These are phyloP conservation scores for Emergomyces orientalis DNA, from an alignment of 2,329 filamentous ascomycete species.

Conservation along the genomic window DNA sequence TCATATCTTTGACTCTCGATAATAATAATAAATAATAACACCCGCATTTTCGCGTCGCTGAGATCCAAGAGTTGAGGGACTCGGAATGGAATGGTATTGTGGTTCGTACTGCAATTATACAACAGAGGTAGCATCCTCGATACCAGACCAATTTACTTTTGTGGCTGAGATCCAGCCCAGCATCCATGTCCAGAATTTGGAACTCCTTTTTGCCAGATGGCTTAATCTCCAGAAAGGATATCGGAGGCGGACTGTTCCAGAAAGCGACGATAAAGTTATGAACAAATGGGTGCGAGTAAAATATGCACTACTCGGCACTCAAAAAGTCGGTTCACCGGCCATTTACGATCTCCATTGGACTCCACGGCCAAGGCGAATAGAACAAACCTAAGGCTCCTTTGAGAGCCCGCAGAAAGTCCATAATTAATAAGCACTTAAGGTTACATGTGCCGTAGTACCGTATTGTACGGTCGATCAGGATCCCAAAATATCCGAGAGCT, in stretches of 20 bases:
- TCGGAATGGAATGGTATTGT: not conserved
- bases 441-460: not conserved
- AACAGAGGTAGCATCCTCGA: not conserved
- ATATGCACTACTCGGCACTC: no score
- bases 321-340: no score
- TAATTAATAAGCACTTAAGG: no score
- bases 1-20: not conserved
- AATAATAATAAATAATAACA: not conserved
- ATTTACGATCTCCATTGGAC: no score
- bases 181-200: not conserved
- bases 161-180: not conserved
- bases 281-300: no score
- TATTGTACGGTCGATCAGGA: not conserved
- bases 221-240: not conserved
- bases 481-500: not conserved
- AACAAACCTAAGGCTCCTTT: no score
- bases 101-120: not conserved
- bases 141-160: not conserved
- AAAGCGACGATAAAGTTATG: no score
- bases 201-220: not conserved
- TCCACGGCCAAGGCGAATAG: no score
- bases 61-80: not conserved
- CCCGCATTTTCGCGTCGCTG: not conserved
- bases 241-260: not conserved
- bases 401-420: no score